These are phyloP conservation scores for Penicillium sp. DNA, from an alignment of 2,329 filamentous ascomycete species.

Conservation along the genomic window DNA sequence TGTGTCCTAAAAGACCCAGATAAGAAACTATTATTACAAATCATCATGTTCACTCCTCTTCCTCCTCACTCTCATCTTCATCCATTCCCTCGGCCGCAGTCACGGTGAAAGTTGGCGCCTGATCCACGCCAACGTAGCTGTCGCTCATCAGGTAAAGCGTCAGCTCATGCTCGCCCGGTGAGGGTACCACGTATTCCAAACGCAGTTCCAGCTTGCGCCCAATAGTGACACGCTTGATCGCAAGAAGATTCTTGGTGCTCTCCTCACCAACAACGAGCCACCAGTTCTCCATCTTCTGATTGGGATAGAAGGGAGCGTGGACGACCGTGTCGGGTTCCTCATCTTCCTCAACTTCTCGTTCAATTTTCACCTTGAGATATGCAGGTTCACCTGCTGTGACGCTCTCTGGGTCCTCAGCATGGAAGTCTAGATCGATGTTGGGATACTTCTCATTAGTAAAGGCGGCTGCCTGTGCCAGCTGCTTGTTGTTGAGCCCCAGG, in stretches of 20 bases:
- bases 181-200: conserved; percentile 83
- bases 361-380: conserved; percentile 76
- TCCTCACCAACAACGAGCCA: conserved; percentile 96
- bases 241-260: conserved; percentile 75
- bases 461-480: conserved; percentile 80
- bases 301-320: conserved; percentile 90
- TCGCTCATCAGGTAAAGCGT: conserved; percentile 96
- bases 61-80: conserved; percentile 81
- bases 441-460: conserved; percentile 98
- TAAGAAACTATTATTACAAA: conserved; percentile 19
- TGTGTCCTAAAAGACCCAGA: conserved; percentile 7
- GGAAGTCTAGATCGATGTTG: conserved; percentile 84
- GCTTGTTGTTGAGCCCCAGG: conserved; percentile 70
- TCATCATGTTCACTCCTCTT: conserved; percentile 48
- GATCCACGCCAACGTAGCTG: conserved; percentile 93
- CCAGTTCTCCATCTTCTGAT: conserved; percentile 93
- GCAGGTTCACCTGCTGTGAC: conserved; percentile 75
- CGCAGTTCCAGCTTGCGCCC: conserved; percentile 68
- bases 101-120: conserved; percentile 83
- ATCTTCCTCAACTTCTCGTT: conserved; percentile 70
- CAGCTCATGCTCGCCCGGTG: conserved; percentile 76
- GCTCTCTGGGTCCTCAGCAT: conserved; percentile 72
- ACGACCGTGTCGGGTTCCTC: conserved; percentile 75
- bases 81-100: conserved; percentile 89
- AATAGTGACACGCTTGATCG: conserved; percentile 91